Base-by-base conservation (phyloP, 2,329 filamentous ascomycete genomes). In the Chaetomium olivaceum region DNA sequence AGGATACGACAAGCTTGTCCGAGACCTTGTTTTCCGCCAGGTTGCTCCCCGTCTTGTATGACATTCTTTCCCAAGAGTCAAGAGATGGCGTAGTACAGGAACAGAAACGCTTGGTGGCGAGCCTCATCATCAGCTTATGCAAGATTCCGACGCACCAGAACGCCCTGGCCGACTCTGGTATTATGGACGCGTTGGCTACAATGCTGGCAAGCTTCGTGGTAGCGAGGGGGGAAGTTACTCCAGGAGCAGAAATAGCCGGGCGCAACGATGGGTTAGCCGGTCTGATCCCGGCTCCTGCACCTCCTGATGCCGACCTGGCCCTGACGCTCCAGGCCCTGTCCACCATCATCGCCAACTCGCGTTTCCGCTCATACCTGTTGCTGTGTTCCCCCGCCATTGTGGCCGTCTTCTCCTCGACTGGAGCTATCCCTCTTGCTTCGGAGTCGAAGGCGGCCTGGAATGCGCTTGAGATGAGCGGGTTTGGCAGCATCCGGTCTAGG, bases 161-260 rank as follows among this genome's bases (percentile, higher is more conserved):
- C 67, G 80, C 85, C n/a, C 79, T 98, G 62, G 86, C 91, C 12
- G 88, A 89, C 46, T 83, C 82, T 12, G 91, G 91, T 6, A 83
- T 96, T 29, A 80, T 98, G 39, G 92, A 97, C 77, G 86, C 89
- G 14, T 82, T 98, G 31, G 90, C 92, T 29, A 84, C 87, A 5
- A 89, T 89, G 70, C 79, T 98, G 65, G 91, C 87, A 61, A 88
- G 84, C 63, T 90, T 91, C 73, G 86, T 90, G 51, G 87, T 91
- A 2, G 81, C 85, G 6, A 83, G 88, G 67, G 90, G 89, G 11
- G 84, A 89, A 68, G 88, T 91, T n/a, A 77, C 91, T 43, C 89
- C 89, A 0, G 85, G 85, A 2, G 85, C 88, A 4, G 86, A 89
- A 61, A 74, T 81, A 2, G 75, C 83, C 54, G 81, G 85, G 33